These are phyloP conservation scores for Beauveria medogensis DNA, from an alignment of 2,329 filamentous ascomycete species.

Conservation along the genomic window DNA sequence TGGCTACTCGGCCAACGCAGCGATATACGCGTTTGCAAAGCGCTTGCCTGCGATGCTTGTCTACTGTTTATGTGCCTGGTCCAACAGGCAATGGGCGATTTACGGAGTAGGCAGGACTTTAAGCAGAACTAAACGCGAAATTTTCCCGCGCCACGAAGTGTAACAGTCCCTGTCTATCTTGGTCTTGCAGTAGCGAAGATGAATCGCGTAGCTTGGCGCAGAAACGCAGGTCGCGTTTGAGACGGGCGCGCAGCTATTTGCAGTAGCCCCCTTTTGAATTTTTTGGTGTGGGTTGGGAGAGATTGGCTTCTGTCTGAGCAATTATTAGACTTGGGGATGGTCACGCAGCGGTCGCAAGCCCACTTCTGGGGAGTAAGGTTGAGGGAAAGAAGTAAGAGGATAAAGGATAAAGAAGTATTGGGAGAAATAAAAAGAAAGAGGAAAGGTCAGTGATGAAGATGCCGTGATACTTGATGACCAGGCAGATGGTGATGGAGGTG, in stretches of 20 bases:
- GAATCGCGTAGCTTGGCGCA: not conserved
- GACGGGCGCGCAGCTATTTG: constrained; percentile 3
- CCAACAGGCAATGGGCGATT: constrained; percentile 4
- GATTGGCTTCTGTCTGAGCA: not conserved
- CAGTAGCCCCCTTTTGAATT: constrained; percentile 3
- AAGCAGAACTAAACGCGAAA: constrained; percentile 11
- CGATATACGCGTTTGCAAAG: not conserved
- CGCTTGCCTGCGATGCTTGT: not conserved
- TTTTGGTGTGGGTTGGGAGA: constrained; percentile 1
- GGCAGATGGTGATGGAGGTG: constrained; percentile 4
- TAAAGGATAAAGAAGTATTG: not conserved
- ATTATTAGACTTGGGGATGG: constrained; percentile 1
- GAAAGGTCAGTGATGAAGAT: not conserved
- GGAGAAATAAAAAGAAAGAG: not conserved
- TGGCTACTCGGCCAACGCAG: constrained; percentile 1
- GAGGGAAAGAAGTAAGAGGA: not conserved
- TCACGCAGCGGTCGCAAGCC: not conserved
- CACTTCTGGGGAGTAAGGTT: not conserved
- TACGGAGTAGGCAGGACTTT: constrained; percentile 10
- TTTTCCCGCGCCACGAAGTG: not conserved
- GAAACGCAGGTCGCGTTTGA: constrained; percentile 1
- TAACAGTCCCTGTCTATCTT: constrained; percentile 3
- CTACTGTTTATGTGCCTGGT: constrained; percentile 6
- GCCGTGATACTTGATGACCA: not conserved
- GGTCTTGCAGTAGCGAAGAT: not conserved